These are phyloP conservation scores for Nidularia sp. DNA, from an alignment of 768 basidiomycete genomes.

Conservation along the genomic window DNA sequence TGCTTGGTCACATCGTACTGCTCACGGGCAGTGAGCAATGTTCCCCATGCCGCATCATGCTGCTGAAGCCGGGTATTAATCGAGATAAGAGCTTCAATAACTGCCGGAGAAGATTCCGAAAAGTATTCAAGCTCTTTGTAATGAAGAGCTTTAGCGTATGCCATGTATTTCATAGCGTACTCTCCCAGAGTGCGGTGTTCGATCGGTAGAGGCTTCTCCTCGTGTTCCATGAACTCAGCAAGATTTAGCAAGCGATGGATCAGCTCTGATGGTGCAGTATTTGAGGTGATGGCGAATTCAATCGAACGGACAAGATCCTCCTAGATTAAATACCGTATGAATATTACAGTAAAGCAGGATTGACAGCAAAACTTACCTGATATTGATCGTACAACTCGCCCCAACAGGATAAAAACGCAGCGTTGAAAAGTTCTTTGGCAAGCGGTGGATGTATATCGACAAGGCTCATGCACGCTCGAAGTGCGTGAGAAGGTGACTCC, in stretches of 20 bases:
- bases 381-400: slow-evolving; percentile 93
- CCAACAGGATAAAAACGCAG: slow-evolving; percentile 98
- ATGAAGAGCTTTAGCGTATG: slow-evolving; percentile 95
- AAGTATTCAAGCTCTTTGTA: slow-evolving; percentile 99
- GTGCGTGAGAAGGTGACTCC: slow-evolving; percentile 96
- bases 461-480: slow-evolving; percentile 91
- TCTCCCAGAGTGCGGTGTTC: slow-evolving; percentile 91
- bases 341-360: neutral
- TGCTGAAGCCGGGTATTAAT: slow-evolving; percentile 97
- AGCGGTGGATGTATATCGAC: slow-evolving; percentile 90
- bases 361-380: slow-evolving; percentile 56
- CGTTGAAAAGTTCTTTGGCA: slow-evolving; percentile 94
- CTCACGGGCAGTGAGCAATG: slow-evolving; percentile 83
- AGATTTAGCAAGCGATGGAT: slow-evolving; percentile 89
- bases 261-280: slow-evolving; percentile 77
- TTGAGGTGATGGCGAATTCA: slow-evolving; percentile 77
- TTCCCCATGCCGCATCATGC: slow-evolving; percentile 97
- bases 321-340: slow-evolving; percentile 31
- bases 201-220: slow-evolving; percentile 92
- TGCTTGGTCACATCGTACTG: slow-evolving; percentile 90
- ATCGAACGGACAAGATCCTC: slow-evolving; percentile 93
- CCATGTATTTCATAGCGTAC: slow-evolving; percentile 89
- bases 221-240: slow-evolving; percentile 99
- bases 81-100: slow-evolving; percentile 91
- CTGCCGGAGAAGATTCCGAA: slow-evolving; percentile 82